phyloP scores from a whole-genome alignment of 371 early-diverging fungal genomes.

The Apophysomyces elegans region DNA sequence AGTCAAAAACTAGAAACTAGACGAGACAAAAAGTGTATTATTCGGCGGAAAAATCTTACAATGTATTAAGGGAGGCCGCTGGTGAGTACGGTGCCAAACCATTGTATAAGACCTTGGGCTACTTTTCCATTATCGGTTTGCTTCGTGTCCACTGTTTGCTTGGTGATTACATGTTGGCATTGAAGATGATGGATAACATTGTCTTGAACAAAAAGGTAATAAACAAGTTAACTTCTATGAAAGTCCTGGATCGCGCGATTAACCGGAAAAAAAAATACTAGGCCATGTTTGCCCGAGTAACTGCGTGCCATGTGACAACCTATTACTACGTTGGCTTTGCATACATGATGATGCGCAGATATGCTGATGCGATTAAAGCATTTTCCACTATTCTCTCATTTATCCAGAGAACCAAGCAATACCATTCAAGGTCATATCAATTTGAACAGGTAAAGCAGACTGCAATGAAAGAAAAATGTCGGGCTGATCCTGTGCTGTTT shows the following conservation, averaged over 20 bases:
- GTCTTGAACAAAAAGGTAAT: conserved; percentile 76
- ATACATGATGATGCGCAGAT: conserved; percentile 95
- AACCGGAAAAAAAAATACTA: background rate
- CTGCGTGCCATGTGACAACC: conserved; percentile 92
- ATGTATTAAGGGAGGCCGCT: conserved; percentile 54
- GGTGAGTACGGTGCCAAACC: conserved; percentile 75
- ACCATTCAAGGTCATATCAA: conserved; percentile 88
- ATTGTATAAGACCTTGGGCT: conserved; percentile 92
- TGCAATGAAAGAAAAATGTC: conserved; percentile 7
- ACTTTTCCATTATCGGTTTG: conserved; percentile 89
- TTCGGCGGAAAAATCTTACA: too few relatives aligned
- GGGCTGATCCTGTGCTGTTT: background rate
- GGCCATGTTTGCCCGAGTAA: conserved; percentile 88
- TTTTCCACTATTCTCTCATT: conserved; percentile 88
- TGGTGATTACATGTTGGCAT: conserved; percentile 90
- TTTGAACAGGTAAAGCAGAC: conserved; percentile 69
- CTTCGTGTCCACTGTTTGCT: conserved; percentile 91
- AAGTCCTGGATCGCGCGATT: too few relatives aligned
- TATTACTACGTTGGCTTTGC: conserved; percentile 95
- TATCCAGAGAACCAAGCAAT: conserved; percentile 88
- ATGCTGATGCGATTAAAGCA: conserved; percentile 89
- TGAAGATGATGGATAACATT: conserved; percentile 92
- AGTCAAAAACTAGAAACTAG: too few relatives aligned
- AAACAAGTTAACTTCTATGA: too few relatives aligned
- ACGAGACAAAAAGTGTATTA: too few relatives aligned